Percentiles rank a stretch among this genome's conserved stretches.
phyloP scores from a whole-genome alignment of 768 basidiomycete species.

The Pleurotus eryngii region DNA sequence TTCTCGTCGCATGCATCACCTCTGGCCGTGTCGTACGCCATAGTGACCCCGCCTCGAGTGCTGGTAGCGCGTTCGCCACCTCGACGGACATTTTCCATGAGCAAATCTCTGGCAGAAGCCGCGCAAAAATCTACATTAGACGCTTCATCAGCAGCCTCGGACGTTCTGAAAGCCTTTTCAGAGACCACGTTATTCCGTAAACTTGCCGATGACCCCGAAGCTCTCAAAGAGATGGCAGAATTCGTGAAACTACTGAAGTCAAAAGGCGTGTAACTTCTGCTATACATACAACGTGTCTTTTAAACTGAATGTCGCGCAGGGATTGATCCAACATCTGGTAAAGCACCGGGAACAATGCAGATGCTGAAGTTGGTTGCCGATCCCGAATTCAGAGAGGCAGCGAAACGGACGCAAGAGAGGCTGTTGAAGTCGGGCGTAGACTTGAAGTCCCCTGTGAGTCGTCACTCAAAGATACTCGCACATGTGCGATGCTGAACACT shows the following conservation, averaged over 20 bases:
- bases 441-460: slow-evolving; percentile 47
- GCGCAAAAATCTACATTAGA: background rate
- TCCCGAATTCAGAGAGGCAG: slow-evolving; percentile 48
- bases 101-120: background rate
- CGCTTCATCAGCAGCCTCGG: background rate
- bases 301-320: slow-evolving; percentile 29
- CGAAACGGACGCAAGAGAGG: slow-evolving; percentile 43
- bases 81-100: background rate
- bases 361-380: slow-evolving; percentile 53
- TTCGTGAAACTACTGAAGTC: slow-evolving; percentile 43
- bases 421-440: slow-evolving; percentile 62
- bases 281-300: background rate
- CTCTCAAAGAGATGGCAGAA: slow-evolving; percentile 43
- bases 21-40: background rate
- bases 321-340: slow-evolving; percentile 40
- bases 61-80: background rate
- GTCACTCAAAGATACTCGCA: background rate
- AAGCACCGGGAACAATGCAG: slow-evolving; percentile 45
- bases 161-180: slow-evolving; percentile 39
- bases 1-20: background rate
- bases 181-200: slow-evolving; percentile 45
- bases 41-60: background rate
- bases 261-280: slow-evolving; percentile 33
- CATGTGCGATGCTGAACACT: background rate
- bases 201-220: slow-evolving; percentile 46